Evolutionary conservation across 108 stramenopile genomes (phyloP), one percentile per base, ranked within the genome.

Genomic region (Halocafeteria seosinensis): DNA sequence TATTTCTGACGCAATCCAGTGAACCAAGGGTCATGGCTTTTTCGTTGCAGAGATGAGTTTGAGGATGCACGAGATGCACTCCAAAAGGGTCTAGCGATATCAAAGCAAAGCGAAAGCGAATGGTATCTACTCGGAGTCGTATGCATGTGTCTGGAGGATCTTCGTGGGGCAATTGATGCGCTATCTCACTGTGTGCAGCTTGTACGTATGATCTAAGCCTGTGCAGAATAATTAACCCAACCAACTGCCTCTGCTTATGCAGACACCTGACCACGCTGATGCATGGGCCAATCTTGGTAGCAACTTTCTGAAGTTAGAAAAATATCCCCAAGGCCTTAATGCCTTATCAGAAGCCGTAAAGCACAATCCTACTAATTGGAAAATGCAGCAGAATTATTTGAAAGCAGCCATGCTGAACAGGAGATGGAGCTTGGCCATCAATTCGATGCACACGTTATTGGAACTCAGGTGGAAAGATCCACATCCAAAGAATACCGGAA

Each of bases 281-380:
- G 90, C 87, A 6, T 93, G 89, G 89, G 88, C 87, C 13, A 93
- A 93, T 75, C 74, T 93, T 0, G 89, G 88, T 37, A 88, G 88
- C 8, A 71, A 88, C 36, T 86, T 89, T 62, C 78, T 90, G 75
- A 81, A 78, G 26, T 4, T 62, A 5, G 28, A 29, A 0, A 27
- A 68, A 57, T 73, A 59, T 0, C 28, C 27, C 3, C 62, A 30
- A 12, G 72, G 68, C 23, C 8, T 55, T 13, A 34, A 68, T 35
- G 72, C 72, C 12, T 12, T 73, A 3, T 4, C 17, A 11, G 66
- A 69, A 52, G 66, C 67, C 26, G 23, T 35, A 25, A 67, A 67
- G 29, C 60, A 68, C 21, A 55, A 30, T 37, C 66, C 50, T 5
- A 26, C 33, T 6, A 38, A 68, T 37, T 69, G 58, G 60, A 23